Evolutionary conservation across 2,329 filamentous ascomycete genomes (phyloP).

Genomic region (Alternaria sp.): DNA sequence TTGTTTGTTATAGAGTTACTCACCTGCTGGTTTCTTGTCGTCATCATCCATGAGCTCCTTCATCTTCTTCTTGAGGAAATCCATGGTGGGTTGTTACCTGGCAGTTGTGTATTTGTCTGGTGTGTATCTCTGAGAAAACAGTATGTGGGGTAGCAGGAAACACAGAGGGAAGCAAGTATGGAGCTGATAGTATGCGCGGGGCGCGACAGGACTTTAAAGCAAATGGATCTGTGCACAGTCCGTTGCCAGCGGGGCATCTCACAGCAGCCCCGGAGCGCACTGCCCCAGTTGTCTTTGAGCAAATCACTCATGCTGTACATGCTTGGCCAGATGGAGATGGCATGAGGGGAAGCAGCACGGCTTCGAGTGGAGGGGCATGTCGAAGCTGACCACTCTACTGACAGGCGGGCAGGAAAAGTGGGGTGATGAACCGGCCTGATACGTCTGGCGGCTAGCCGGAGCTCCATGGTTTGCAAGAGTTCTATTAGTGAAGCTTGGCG

Average conservation of each 20-base stretch:
- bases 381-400: constrained; percentile 14
- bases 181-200: constrained; percentile 11
- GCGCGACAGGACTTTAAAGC: constrained; percentile 27
- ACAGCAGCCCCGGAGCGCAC: background rate
- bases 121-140: background rate
- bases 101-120: background rate
- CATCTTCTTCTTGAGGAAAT: constrained; percentile 56
- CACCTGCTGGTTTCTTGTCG: constrained; percentile 40
- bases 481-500: constrained; percentile 33
- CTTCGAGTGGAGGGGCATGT: constrained; percentile 13
- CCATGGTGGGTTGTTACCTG: constrained; percentile 38
- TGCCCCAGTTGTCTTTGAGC: constrained; percentile 13
- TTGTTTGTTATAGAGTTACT: background rate
- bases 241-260: constrained; percentile 17
- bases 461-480: constrained; percentile 20
- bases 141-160: background rate
- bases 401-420: constrained; percentile 32
- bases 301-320: constrained; percentile 20
- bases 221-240: constrained; percentile 14
- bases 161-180: constrained; percentile 6
- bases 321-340: constrained; percentile 22
- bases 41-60: constrained; percentile 53
- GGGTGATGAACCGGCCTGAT: constrained; percentile 24
- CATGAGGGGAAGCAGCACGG: constrained; percentile 11
- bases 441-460: constrained; percentile 31